Conservation (phyloP, 148 eudicot species). For the Polygonum aviculare region DNA sequence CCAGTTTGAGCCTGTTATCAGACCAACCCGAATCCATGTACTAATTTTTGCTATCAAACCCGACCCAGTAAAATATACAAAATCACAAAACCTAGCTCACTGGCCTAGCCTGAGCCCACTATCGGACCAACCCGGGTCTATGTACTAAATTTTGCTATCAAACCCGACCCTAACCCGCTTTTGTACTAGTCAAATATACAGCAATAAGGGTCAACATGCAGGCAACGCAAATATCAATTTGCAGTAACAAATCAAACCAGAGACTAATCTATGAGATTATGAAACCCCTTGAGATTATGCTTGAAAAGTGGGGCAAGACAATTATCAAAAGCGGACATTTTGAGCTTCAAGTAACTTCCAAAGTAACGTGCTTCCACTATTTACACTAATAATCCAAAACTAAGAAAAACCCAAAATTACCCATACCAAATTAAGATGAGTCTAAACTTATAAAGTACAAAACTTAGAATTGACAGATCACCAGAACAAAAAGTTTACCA, state of each 20-base stretch:
- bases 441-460: background rate
- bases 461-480: background rate
- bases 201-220: background rate
- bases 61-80: too few relatives aligned
- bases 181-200: too few relatives aligned
- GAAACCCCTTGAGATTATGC: background rate
- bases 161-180: too few relatives aligned
- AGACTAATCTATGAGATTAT: too few relatives aligned
- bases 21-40: too few relatives aligned
- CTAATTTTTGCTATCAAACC: too few relatives aligned
- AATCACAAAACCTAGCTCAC: too few relatives aligned
- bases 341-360: background rate
- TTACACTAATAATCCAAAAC: background rate
- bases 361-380: background rate
- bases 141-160: too few relatives aligned
- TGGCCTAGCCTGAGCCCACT: too few relatives aligned
- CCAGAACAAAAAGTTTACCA: background rate
- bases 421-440: background rate
- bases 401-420: background rate
- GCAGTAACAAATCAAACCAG: too few relatives aligned
- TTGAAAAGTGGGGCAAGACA: background rate
- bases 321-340: background rate
- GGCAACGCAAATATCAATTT: background rate
- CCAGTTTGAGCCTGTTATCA: too few relatives aligned
- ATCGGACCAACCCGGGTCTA: too few relatives aligned